These are phyloP conservation scores for Calonectria pseudoreteaudii DNA, from an alignment of 2,329 filamentous ascomycete genomes.

Conservation along the genomic window DNA sequence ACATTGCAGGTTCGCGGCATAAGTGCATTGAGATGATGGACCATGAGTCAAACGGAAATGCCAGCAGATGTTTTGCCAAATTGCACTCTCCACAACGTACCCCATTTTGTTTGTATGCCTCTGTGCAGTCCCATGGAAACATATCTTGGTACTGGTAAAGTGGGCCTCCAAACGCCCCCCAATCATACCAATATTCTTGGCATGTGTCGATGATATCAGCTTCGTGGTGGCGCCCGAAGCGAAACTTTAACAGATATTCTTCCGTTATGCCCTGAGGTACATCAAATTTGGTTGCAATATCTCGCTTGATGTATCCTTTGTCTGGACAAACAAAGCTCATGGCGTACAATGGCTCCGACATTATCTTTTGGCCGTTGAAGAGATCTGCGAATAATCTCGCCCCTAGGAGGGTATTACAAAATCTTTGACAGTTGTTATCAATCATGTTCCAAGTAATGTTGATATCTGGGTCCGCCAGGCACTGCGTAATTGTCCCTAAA, in stretches of 20 bases:
- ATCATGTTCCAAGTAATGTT: background rate
- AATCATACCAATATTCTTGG: slow-evolving; percentile 60
- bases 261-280: background rate
- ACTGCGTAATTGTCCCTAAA: background rate
- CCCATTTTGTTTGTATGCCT: slow-evolving; percentile 47
- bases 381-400: background rate
- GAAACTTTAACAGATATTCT: background rate
- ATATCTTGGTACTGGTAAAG: slow-evolving; percentile 55
- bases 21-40: background rate
- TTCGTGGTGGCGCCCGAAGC: slow-evolving; percentile 51
- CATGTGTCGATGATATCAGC: slow-evolving; percentile 57
- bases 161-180: slow-evolving; percentile 53
- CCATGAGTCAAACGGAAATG: background rate
- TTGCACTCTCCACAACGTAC: background rate
- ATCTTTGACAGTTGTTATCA: background rate
- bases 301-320: background rate
- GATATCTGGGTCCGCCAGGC: background rate
- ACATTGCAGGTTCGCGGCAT: background rate
- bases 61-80: background rate
- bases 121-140: slow-evolving; percentile 62
- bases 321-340: slow-evolving; percentile 5
- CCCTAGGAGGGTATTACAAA: background rate
- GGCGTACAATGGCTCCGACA: background rate
- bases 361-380: background rate
- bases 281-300: background rate